These are phyloP conservation scores for Bremia lactucae DNA, from an alignment of 352 stramenopile genomes.

Conservation along the genomic window DNA sequence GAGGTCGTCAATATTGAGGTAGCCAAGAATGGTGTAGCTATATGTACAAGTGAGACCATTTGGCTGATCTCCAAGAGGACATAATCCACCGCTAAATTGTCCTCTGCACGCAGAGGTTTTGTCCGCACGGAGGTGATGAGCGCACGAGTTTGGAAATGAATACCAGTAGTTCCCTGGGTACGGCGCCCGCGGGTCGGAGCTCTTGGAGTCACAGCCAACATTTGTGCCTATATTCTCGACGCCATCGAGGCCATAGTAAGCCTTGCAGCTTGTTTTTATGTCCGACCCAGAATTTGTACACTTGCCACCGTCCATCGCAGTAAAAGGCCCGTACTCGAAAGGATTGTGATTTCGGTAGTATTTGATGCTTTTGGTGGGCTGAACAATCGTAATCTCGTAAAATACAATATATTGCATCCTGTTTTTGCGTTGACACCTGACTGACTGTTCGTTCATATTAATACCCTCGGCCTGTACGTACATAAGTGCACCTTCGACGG, in stretches of 20 bases:
- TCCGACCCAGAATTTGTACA: slow-evolving; percentile 32
- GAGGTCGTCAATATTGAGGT: slow-evolving; percentile 45
- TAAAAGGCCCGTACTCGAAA: slow-evolving; percentile 37
- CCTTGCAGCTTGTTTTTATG: slow-evolving; percentile 29
- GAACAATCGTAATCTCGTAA: slow-evolving; percentile 45
- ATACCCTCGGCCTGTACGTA: slow-evolving; percentile 57
- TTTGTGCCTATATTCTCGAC: slow-evolving; percentile 31
- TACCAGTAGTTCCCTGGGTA: slow-evolving; percentile 77
- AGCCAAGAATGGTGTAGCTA: slow-evolving; percentile 50
- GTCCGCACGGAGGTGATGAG: slow-evolving; percentile 23
- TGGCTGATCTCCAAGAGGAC: slow-evolving; percentile 25
- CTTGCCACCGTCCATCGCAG: slow-evolving; percentile 46
- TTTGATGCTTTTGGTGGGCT: slow-evolving; percentile 31
- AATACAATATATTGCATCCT: slow-evolving; percentile 52
- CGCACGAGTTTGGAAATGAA: slow-evolving; percentile 66
- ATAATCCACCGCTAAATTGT: slow-evolving; percentile 31
- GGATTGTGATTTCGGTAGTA: slow-evolving; percentile 33
- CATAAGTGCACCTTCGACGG: slow-evolving; percentile 48
- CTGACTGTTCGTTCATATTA: slow-evolving; percentile 29
- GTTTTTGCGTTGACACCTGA: slow-evolving; percentile 51
- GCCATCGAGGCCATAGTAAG: slow-evolving; percentile 36
- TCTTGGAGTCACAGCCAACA: slow-evolving; percentile 31
- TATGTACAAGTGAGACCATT: slow-evolving; percentile 55
- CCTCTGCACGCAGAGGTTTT: slow-evolving; percentile 36
- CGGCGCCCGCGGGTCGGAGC: slow-evolving; percentile 39